Conservation (phyloP, 768 basidiomycete species). For the Rubroboletus pulcherrimus region DNA sequence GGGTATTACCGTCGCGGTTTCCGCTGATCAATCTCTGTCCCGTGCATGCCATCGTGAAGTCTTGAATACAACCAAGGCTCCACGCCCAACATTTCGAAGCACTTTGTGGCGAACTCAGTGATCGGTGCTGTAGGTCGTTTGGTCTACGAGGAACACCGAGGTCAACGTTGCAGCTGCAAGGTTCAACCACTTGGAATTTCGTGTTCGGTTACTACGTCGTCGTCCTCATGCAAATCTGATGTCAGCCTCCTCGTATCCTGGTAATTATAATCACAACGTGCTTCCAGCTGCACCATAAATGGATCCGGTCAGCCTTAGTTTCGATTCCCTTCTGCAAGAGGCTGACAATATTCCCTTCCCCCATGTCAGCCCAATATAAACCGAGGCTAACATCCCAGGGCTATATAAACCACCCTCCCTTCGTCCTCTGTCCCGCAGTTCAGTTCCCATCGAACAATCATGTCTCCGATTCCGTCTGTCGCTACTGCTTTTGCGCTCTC, state of each 20-base stretch:
- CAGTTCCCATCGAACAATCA: conserved; percentile 2
- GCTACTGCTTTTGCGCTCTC: conserved; percentile 3
- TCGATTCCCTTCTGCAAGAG: not conserved
- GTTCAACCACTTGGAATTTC: not conserved
- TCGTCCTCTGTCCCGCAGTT: not conserved
- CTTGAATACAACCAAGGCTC: too few relatives aligned
- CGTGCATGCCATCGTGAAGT: not conserved
- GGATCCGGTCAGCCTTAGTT: not conserved
- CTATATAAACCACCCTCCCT: conserved; percentile 3
- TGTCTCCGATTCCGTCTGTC: conserved; percentile 18
- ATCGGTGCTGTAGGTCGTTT: not conserved
- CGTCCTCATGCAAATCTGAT: not conserved
- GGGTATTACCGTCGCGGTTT: not conserved
- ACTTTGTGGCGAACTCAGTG: not conserved
- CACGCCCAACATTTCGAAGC: not conserved
- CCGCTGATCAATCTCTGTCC: not conserved
- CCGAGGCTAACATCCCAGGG: conserved; percentile 1
- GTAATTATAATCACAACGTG: not conserved
- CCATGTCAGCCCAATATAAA: conserved; percentile 2
- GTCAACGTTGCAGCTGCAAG: not conserved
- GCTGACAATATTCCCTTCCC: conserved; percentile 6
- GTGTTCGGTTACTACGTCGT: not conserved
- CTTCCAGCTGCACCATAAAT: not conserved
- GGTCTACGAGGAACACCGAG: too few relatives aligned
- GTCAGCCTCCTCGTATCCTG: not conserved